These are phyloP conservation scores for Eucalyptus brandiana DNA, from an alignment of 345 rosid genomes.

Conservation along the genomic window DNA sequence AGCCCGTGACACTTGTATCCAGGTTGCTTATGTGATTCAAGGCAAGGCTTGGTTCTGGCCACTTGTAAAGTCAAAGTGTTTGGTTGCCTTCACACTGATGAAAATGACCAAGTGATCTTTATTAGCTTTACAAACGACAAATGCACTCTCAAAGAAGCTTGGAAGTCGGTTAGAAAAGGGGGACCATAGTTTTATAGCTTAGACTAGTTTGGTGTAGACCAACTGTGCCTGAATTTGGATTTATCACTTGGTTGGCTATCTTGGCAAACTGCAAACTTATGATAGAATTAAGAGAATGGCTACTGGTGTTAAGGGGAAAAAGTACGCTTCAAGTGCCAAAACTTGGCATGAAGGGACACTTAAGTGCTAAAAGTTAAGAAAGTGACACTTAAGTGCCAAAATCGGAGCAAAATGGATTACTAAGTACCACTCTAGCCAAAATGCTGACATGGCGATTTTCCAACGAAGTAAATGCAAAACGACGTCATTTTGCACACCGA, in stretches of 20 bases:
- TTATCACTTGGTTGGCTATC: not conserved
- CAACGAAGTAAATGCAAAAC: fast-evolving
- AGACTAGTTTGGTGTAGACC: not conserved
- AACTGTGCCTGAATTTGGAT: not conserved
- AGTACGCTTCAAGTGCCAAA: too few relatives aligned
- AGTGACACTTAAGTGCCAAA: too few relatives aligned
- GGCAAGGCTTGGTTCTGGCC: not conserved
- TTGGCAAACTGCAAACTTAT: not conserved
- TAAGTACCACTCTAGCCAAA: too few relatives aligned
- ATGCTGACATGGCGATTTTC: too few relatives aligned
- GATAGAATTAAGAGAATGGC: not conserved
- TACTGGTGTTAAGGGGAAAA: not conserved
- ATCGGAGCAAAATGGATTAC: fast-evolving
- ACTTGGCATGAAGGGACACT: too few relatives aligned
- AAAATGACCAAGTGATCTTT: not conserved
- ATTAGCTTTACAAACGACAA: not conserved
- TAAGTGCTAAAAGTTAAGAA: too few relatives aligned
- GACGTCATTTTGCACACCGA: fast-evolving
- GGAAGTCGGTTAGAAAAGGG: not conserved
- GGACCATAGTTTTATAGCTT: not conserved
- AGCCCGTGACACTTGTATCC: not conserved
- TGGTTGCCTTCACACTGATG: not conserved
- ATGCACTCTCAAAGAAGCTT: not conserved
- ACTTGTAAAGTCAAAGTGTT: not conserved
- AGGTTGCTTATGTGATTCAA: not conserved